These are phyloP conservation scores for Opeltia flavorubescens DNA, from an alignment of 495 filamentous ascomycete genomes.

Conservation along the genomic window DNA sequence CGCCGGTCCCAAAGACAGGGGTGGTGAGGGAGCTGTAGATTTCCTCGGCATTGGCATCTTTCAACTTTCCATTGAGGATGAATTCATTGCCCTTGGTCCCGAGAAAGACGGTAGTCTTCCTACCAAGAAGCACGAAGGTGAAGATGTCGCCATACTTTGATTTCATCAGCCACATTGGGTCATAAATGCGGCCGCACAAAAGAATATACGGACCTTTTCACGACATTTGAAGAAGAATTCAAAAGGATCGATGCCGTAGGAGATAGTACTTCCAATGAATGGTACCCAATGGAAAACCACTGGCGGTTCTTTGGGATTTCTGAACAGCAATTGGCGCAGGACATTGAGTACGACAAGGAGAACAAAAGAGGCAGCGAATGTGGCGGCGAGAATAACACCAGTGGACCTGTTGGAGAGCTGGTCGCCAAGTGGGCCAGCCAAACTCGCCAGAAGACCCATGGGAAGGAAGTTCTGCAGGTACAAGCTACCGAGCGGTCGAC, in stretches of 20 bases:
- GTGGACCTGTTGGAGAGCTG: constrained; percentile 11
- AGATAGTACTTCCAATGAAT: constrained; percentile 62
- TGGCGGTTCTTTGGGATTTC: constrained; percentile 60
- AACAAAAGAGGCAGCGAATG: constrained; percentile 20
- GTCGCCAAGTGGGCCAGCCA: constrained; percentile 15
- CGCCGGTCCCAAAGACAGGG: constrained; percentile 72
- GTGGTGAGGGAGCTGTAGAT: constrained; percentile 71
- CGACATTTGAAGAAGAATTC: constrained; percentile 60
- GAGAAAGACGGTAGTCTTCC: constrained; percentile 61
- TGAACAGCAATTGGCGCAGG: constrained; percentile 51
- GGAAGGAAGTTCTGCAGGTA: not conserved
- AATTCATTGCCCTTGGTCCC: constrained; percentile 76
- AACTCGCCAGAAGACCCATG: constrained; percentile 23
- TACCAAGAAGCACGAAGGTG: constrained; percentile 64
- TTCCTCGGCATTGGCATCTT: constrained; percentile 70
- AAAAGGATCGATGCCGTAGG: constrained; percentile 75
- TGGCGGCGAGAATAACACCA: constrained; percentile 10
- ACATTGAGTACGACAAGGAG: constrained; percentile 51
- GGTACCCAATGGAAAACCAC: constrained; percentile 79
- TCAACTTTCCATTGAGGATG: constrained; percentile 71
- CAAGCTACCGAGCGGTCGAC: not conserved
- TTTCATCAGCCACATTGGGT: not conserved
- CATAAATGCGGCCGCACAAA: not conserved
- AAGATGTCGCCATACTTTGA: constrained; percentile 63
- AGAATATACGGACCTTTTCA: constrained; percentile 41